Evolutionary conservation across 306 rosid species (phyloP), one percentile per base, ranked within the genome.

Genomic region (Spatholobus suberectus): DNA sequence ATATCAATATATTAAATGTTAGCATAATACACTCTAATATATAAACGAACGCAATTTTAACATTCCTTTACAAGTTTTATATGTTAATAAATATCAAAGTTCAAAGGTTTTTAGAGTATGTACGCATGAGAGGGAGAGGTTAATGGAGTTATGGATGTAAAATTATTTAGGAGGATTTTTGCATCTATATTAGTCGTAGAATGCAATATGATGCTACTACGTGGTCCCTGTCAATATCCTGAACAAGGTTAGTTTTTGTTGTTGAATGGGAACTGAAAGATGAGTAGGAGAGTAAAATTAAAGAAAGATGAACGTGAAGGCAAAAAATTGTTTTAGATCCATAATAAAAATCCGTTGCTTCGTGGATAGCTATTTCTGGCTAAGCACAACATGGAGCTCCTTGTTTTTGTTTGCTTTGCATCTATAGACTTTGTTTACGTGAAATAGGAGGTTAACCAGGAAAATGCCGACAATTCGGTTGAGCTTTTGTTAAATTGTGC

Each of bases 381-480:
- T 76, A 82, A 29, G 34, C 77, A 75, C 76, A 29, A 14, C 17
- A 18, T 29, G 47, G 57, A 7, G 44, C 43, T 62, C 47, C 23
- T 41, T 40, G 0, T 21, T 61, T 62, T 24, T 5, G 57, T 63
- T 15, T 61, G 12, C 15, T 76, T 57, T 69, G 8, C 58, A 38
- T 23, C 32, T 6, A 47, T 34, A 15, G 7, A 6, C 17, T 26
- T 55, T 5, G 17, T 69, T 11, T 80, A 58, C 78, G 23, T 41
- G 7, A 40, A 80, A 70, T 71, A 21, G 8, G 23, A 72, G 20
- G 72, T 69, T 81, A 61, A 59, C 66, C 78, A 46, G 2, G 66
- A 73, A 81, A 20, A 57, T 17, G 43, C 74, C 74, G 51, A 73
- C 79, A 35, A 81, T 15, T 62, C 5, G 11, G 75, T 63, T 62